phyloP scores from a whole-genome alignment of 805 yeast genomes.

The Myxozyma nipponensis region DNA sequence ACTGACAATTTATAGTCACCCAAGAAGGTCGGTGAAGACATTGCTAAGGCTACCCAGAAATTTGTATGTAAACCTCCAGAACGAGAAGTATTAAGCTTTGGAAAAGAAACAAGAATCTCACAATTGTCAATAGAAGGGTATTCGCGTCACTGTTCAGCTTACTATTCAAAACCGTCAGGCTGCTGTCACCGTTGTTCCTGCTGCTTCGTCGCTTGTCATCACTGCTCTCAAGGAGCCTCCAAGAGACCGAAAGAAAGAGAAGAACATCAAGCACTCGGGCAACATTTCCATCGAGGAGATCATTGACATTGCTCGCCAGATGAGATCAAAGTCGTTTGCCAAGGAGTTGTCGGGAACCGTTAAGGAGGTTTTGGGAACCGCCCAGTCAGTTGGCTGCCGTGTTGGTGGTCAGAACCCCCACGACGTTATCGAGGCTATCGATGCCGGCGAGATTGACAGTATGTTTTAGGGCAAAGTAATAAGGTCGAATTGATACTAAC shows the following conservation, averaged over 20 bases:
- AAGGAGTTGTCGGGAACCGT: constrained; percentile 94
- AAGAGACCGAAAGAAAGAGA: constrained; percentile 99
- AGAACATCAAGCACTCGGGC: constrained; percentile 99
- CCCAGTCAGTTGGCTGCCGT: constrained; percentile 99
- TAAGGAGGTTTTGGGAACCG: constrained; percentile 99
- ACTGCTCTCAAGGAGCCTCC: constrained; percentile 99
- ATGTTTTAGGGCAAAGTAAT: constrained; percentile 13
- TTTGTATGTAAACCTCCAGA: constrained; percentile 43
- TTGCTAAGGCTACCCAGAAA: constrained; percentile 98
- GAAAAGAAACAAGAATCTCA: not conserved
- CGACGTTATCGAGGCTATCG: constrained; percentile 96
- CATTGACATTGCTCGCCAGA: constrained; percentile 93
- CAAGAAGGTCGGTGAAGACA: constrained; percentile 97
- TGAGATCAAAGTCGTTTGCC: constrained; percentile 97
- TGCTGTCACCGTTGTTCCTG: constrained; percentile 96
- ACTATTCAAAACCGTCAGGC: constrained; percentile 99
- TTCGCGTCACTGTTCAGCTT: constrained; percentile 97
- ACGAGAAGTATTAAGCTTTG: not conserved
- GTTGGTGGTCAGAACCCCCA: constrained; percentile 99
- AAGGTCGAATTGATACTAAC: not conserved
- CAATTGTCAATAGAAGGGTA: constrained; percentile 61
- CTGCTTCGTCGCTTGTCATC: constrained; percentile 92
- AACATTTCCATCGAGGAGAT: constrained; percentile 96
- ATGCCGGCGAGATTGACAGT: constrained; percentile 94
- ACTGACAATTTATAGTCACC: constrained; percentile 11